Conservation (phyloP, 192 early-diverging fungal species). For the Anaeromyces robustus region DNA sequence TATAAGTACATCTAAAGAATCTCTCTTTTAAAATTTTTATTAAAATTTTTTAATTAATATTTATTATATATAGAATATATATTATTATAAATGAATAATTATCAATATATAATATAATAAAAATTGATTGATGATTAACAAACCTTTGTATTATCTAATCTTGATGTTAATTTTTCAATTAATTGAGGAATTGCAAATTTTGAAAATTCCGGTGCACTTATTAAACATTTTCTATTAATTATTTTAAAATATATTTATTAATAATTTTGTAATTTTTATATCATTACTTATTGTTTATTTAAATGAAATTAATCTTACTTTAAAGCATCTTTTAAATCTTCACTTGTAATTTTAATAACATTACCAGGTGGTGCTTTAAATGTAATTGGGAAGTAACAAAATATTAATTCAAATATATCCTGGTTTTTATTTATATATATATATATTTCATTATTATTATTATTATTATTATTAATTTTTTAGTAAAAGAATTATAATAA, state of each 20-base stretch:
- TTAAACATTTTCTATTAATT: conserved; percentile 41
- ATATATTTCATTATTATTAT: too few species aligned
- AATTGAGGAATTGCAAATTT: conserved; percentile 71
- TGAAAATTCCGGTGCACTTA: conserved; percentile 61
- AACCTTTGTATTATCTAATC: conserved; percentile 76
- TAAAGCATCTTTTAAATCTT: conserved; percentile 69
- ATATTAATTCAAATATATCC: conserved; percentile 91
- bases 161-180: conserved; percentile 78
- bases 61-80: conserved; percentile 7
- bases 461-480: too few species aligned
- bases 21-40: conserved; percentile 28
- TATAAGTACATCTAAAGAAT: conserved; percentile 79
- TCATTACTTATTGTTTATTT: not conserved
- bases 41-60: too few species aligned
- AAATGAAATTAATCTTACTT: conserved; percentile 17
- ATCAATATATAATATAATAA: conserved; percentile 2
- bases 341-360: conserved; percentile 84
- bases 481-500: too few species aligned
- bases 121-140: not conserved
- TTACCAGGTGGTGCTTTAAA: conserved; percentile 93
- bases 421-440: too few species aligned
- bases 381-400: conserved; percentile 99
- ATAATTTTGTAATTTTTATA: not conserved
- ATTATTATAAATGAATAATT: conserved; percentile 8
- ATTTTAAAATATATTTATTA: too few species aligned